Conservation (phyloP, 2,329 filamentous ascomycete species). For the Mycogone perniciosa region DNA sequence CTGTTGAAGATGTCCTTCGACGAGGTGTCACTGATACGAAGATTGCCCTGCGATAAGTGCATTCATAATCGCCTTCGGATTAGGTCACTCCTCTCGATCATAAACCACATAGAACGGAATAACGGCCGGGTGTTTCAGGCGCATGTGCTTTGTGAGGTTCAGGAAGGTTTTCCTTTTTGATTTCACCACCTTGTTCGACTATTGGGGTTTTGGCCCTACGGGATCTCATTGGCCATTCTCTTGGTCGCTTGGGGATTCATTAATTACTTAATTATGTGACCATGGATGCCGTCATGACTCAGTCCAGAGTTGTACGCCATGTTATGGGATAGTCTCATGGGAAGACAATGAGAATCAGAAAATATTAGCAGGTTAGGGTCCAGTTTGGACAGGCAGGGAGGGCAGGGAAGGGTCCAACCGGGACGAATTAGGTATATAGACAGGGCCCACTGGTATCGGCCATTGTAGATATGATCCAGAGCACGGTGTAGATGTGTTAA, state of each 20-base stretch:
- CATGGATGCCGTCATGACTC: no score
- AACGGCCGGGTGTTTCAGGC: slow-evolving; percentile 17
- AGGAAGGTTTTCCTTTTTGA: slow-evolving; percentile 2
- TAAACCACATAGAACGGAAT: slow-evolving; percentile 10
- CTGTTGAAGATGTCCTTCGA: slow-evolving; percentile 72
- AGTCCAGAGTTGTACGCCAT: no score
- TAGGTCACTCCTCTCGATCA: not conserved
- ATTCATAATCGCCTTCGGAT: not conserved
- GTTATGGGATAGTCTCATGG: no score
- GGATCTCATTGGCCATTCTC: slow-evolving; percentile 1
- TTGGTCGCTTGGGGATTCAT: slow-evolving; percentile 2
- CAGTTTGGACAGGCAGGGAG: not conserved
- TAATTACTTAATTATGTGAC: not conserved
- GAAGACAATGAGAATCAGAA: no score
- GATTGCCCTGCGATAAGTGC: slow-evolving; percentile 55
- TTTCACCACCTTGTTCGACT: slow-evolving; percentile 4
- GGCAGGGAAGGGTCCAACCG: slow-evolving; percentile 1
- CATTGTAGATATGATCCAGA: not conserved
- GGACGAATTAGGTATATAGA: slow-evolving; percentile 1
- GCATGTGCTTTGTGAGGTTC: slow-evolving; percentile 11
- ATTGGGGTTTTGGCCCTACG: slow-evolving; percentile 1
- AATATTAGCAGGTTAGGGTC: no score
- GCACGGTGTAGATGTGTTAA: not conserved
- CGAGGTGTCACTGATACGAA: slow-evolving; percentile 72
- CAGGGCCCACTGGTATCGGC: not conserved